Evolutionary conservation across 495 filamentous ascomycete species (phyloP).

Genomic region (Ramalina intermedia): DNA sequence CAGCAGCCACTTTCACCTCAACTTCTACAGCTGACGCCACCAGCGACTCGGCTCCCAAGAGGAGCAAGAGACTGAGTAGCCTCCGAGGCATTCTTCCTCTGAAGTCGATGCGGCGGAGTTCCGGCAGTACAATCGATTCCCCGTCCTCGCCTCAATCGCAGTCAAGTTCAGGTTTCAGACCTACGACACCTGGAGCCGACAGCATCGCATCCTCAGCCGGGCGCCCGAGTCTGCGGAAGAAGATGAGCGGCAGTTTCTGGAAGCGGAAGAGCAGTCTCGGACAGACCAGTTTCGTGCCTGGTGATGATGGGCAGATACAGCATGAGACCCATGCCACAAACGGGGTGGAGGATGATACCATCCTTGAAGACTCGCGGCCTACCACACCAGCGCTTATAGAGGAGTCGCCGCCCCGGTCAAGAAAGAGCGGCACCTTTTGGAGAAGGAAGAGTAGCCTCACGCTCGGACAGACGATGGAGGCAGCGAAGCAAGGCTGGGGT

Average conservation of each 20-base stretch:
- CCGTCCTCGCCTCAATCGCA: not conserved
- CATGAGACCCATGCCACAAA: not conserved
- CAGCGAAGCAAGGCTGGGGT: not conserved
- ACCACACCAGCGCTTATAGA: not conserved
- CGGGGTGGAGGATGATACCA: not conserved
- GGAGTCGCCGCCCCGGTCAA: not conserved
- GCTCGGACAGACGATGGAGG: not conserved
- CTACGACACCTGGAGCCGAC: conserved; percentile 26
- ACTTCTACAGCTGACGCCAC: not conserved
- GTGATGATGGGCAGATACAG: not conserved
- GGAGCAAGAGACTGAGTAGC: conserved; percentile 8
- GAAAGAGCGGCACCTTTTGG: conserved; percentile 12
- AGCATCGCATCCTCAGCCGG: conserved; percentile 7
- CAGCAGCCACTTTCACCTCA: not conserved
- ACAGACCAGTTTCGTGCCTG: conserved; percentile 4
- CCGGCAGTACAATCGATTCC: not conserved
- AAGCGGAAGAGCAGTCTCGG: conserved; percentile 11
- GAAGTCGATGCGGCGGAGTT: conserved; percentile 4
- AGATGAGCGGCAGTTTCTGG: conserved; percentile 14
- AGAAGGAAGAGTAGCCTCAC: conserved; percentile 5
- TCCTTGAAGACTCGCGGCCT: not conserved
- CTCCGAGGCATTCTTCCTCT: conserved; percentile 11
- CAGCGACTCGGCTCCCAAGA: not conserved
- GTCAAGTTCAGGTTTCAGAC: conserved; percentile 2
- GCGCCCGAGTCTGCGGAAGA: conserved; percentile 5